Conservation (phyloP, 805 yeast genomes). For the Saccharomycopsis sp. region DNA sequence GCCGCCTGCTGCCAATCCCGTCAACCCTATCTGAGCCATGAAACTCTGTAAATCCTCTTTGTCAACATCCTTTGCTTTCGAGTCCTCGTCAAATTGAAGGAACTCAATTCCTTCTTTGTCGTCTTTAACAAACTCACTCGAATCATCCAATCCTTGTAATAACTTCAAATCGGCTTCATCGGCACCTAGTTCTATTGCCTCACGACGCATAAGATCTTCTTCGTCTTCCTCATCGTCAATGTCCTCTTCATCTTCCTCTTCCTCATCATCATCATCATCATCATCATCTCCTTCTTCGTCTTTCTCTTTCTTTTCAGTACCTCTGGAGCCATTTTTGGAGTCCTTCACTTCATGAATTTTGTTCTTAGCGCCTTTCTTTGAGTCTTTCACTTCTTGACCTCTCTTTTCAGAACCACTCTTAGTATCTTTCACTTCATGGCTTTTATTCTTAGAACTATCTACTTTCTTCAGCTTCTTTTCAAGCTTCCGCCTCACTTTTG, state of each 20-base stretch:
- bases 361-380: too few species aligned
- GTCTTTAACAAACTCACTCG: not conserved
- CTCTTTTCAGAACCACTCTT: too few species aligned
- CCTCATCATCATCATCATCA: constrained; percentile 9
- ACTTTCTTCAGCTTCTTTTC: not conserved
- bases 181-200: not conserved
- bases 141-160: not conserved
- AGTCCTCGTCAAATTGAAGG: not conserved
- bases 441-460: too few species aligned
- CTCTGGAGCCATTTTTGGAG: too few species aligned
- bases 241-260: constrained; percentile 20
- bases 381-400: too few species aligned
- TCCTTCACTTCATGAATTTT: too few species aligned
- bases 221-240: constrained; percentile 20
- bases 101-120: constrained; percentile 27
- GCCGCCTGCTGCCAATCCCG: not conserved
- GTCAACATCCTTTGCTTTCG: not conserved
- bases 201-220: not conserved
- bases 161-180: not conserved
- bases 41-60: not conserved
- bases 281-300: not conserved
- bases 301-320: too few species aligned
- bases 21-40: not conserved
- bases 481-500: not conserved
- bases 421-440: too few species aligned